Percentiles rank a stretch among this genome's conserved stretches.
Conservation (phyloP, 2,329 filamentous ascomycete species). For the Xylaria sp. region DNA sequence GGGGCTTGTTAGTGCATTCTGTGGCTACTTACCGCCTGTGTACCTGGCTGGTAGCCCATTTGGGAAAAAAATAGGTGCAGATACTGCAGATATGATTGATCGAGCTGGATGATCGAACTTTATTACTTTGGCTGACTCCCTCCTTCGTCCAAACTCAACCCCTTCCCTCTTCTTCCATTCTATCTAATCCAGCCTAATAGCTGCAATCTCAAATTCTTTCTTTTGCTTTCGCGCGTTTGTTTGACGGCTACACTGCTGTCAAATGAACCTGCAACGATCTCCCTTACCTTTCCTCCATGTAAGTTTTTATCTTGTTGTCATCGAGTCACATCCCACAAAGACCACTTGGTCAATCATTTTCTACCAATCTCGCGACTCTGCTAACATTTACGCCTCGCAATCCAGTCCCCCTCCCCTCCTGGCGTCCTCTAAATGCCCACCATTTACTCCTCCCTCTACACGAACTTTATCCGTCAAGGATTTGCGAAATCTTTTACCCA, state of each 20-base stretch:
- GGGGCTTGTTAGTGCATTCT: background rate
- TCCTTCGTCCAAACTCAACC: slow-evolving; percentile 1
- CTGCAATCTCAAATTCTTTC: slow-evolving; percentile 35
- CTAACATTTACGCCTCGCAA: slow-evolving; percentile 43
- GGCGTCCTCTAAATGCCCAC: slow-evolving; percentile 91
- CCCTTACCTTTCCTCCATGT: slow-evolving; percentile 72
- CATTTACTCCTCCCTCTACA: slow-evolving; percentile 75
- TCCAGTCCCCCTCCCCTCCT: slow-evolving; percentile 66
- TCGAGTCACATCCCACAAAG: slow-evolving; percentile 21
- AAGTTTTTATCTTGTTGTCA: slow-evolving; percentile 53
- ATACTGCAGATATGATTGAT: background rate
- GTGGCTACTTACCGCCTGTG: background rate
- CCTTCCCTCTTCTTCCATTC: slow-evolving; percentile 9
- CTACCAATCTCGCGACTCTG: background rate
- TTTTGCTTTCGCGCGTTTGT: slow-evolving; percentile 78
- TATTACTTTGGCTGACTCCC: slow-evolving; percentile 27
- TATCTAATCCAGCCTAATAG: slow-evolving; percentile 35
- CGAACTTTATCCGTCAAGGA: slow-evolving; percentile 94
- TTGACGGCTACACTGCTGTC: slow-evolving; percentile 88
- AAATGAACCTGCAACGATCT: slow-evolving; percentile 96
- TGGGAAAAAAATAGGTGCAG: background rate
- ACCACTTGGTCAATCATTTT: slow-evolving; percentile 2
- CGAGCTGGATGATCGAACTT: slow-evolving; percentile 3
- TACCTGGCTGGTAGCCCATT: background rate
- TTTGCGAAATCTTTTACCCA: slow-evolving; percentile 96